phyloP scores from a whole-genome alignment of 371 early-diverging fungal species.

The Zychaea mexicana region DNA sequence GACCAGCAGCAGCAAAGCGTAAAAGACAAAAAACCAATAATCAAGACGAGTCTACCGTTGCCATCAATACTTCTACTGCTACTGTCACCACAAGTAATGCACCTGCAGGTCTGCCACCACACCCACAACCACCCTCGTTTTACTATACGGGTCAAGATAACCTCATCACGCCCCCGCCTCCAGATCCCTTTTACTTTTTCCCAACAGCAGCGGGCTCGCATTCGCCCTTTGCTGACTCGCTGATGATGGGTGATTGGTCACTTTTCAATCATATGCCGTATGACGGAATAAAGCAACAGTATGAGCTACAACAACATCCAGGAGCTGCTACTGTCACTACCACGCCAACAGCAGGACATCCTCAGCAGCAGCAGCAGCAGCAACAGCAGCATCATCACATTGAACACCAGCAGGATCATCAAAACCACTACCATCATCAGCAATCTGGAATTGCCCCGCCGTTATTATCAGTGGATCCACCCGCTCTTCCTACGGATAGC shows the following conservation, averaged over 20 bases:
- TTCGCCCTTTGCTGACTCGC: neutral
- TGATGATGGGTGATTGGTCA: conserved; percentile 2
- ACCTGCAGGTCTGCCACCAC: neutral
- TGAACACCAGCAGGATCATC: neutral
- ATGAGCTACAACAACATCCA: neutral
- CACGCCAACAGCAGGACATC: neutral
- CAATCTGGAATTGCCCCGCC: neutral
- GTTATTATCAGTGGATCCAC: neutral
- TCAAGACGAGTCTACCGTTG: neutral
- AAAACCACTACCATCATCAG: neutral
- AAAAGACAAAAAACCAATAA: neutral
- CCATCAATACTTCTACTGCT: neutral
- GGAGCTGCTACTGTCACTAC: neutral
- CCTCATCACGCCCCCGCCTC: neutral
- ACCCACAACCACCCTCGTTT: neutral
- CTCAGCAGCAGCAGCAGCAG: neutral
- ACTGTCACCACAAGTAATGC: neutral
- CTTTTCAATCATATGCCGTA: conserved; percentile 1
- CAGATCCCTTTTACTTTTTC: neutral
- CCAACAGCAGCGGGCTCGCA: neutral
- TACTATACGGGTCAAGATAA: neutral
- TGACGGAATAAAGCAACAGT: neutral
- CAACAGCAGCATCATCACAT: neutral
- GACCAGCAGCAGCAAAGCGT: neutral
- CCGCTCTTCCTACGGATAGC: too few species aligned